These are phyloP conservation scores for Fragosphaeria purpurea DNA, from an alignment of 2,329 filamentous ascomycete genomes.

Conservation along the genomic window DNA sequence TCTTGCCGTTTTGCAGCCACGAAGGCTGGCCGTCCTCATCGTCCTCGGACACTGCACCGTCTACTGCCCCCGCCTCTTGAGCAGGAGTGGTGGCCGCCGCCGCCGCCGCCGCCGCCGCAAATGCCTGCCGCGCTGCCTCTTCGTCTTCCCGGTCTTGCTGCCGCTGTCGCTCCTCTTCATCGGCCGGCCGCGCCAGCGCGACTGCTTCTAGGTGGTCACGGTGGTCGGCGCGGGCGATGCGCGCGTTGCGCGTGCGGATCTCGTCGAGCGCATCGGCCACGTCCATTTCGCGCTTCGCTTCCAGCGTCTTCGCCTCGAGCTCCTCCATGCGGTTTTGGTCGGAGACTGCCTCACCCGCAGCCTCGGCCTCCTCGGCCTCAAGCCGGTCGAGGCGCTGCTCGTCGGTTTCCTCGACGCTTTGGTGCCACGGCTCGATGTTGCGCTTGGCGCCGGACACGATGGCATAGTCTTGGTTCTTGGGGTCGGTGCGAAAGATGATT, in stretches of 20 bases:
- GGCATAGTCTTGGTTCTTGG: conserved; percentile 78
- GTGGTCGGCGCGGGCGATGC: conserved; percentile 65
- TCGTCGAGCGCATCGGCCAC: conserved; percentile 93
- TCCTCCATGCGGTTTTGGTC: conserved; percentile 92
- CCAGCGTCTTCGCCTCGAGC: conserved; percentile 83
- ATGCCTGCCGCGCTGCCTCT: conserved; percentile 69
- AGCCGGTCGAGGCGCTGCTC: conserved; percentile 78
- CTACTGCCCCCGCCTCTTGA: too few species aligned
- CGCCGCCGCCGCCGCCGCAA: conserved; percentile 51
- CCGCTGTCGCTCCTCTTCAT: conserved; percentile 51
- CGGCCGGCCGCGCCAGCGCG: conserved; percentile 41
- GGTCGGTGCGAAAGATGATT: conserved; percentile 90
- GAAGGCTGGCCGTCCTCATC: background rate
- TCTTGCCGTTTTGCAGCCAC: conserved; percentile 6
- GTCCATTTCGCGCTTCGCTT: conserved; percentile 91
- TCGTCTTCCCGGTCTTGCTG: conserved; percentile 74
- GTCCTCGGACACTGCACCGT: too few species aligned
- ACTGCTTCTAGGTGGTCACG: conserved; percentile 52
- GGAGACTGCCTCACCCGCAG: conserved; percentile 28
- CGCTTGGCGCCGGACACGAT: conserved; percentile 72
- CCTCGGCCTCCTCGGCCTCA: conserved; percentile 61
- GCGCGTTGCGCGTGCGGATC: conserved; percentile 82
- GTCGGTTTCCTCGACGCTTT: conserved; percentile 63
- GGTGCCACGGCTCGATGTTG: conserved; percentile 87
- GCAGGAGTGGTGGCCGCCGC: conserved; percentile 18